Percentiles rank a stretch among this genome's conserved stretches.
These are phyloP conservation scores for Kwoniella dejecticola DNA, from an alignment of 768 basidiomycete genomes.

Conservation along the genomic window DNA sequence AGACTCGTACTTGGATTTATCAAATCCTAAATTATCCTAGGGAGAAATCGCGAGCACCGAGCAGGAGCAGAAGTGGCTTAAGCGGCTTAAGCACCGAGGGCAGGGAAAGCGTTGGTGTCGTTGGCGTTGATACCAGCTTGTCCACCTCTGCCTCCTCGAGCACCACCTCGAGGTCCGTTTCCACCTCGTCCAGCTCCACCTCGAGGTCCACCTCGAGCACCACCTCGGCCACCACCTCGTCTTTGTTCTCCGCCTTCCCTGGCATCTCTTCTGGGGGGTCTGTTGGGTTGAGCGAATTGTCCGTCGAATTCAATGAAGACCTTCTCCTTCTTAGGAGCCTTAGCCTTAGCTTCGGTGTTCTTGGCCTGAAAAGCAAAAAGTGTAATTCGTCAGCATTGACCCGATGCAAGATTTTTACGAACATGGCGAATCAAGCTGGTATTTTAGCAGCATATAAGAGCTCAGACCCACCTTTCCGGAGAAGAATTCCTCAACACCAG, in stretches of 20 bases:
- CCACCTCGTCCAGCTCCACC: slow-evolving; percentile 59
- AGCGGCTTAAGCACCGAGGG: slow-evolving; percentile 61
- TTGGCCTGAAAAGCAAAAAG: slow-evolving; percentile 38
- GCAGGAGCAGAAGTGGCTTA: no score
- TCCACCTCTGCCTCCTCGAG: slow-evolving; percentile 44
- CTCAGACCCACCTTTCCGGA: slow-evolving; percentile 76
- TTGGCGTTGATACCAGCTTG: slow-evolving; percentile 65
- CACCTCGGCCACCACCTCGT: slow-evolving; percentile 58
- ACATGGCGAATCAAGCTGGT: no score
- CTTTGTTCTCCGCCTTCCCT: slow-evolving; percentile 38
- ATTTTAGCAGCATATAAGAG: not conserved
- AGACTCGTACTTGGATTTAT: no score
- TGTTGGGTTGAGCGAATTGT: slow-evolving; percentile 74
- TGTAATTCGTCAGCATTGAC: not conserved
- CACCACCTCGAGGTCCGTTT: slow-evolving; percentile 56
- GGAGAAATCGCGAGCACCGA: no score
- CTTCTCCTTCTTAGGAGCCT: slow-evolving; percentile 62
- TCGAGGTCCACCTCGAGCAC: slow-evolving; percentile 58
- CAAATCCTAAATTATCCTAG: no score
- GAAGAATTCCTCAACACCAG: slow-evolving; percentile 72
- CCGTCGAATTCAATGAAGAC: slow-evolving; percentile 89
- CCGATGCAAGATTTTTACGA: no score
- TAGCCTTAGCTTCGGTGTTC: slow-evolving; percentile 43
- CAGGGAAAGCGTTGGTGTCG: slow-evolving; percentile 86
- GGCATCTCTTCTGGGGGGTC: slow-evolving; percentile 59